Conservation (phyloP, 768 basidiomycete species). For the Phylloporus arenicola region DNA sequence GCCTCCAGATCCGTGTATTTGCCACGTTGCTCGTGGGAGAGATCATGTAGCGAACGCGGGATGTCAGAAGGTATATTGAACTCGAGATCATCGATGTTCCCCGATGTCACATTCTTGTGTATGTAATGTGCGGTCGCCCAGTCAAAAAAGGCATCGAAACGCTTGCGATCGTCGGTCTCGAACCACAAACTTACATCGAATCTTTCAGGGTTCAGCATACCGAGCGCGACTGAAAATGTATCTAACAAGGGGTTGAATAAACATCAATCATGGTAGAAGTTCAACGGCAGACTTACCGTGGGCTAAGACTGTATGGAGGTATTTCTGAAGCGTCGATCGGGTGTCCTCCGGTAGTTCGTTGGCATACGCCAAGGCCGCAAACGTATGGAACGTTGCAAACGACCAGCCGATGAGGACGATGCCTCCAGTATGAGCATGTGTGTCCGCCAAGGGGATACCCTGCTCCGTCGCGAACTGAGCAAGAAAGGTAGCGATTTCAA, state of each 20-base stretch:
- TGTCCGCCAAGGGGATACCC: constrained; percentile 13
- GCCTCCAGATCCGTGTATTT: constrained; percentile 7
- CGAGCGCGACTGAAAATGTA: not conserved
- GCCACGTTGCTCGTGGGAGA: constrained; percentile 10
- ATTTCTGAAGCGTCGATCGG: constrained; percentile 6
- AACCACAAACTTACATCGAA: not conserved
- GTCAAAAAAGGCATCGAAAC: constrained; percentile 14
- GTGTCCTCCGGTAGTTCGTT: constrained; percentile 8
- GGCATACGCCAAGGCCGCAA: constrained; percentile 11
- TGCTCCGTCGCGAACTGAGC: constrained; percentile 11
- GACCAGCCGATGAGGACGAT: constrained; percentile 20
- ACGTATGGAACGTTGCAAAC: constrained; percentile 10
- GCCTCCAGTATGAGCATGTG: not conserved
- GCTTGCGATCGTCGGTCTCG: constrained; percentile 4
- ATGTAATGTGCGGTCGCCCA: constrained; percentile 12
- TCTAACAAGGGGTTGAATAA: not conserved
- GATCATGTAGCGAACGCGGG: constrained; percentile 9
- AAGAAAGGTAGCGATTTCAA: constrained; percentile 18
- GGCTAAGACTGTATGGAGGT: constrained; percentile 17
- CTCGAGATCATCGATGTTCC: constrained; percentile 14
- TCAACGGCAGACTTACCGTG: constrained; percentile 10
- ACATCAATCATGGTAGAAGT: not conserved
- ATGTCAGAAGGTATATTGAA: constrained; percentile 4
- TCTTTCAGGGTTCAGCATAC: constrained; percentile 1
- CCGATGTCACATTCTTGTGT: constrained; percentile 15